Conservation (phyloP, 257 asterid genomes). For the Solanum sejunctum region DNA sequence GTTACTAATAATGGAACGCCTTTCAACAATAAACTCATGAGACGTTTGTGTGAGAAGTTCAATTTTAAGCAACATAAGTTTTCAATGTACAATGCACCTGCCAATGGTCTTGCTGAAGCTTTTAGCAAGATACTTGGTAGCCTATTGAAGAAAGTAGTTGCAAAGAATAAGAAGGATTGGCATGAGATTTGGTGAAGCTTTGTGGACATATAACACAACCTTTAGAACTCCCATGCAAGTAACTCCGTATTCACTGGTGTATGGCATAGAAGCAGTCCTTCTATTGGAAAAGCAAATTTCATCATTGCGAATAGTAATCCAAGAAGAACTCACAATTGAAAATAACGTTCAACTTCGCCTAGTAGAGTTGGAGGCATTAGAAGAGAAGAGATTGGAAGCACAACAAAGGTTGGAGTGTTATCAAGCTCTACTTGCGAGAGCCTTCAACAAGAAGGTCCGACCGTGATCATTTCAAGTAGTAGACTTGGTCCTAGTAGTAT, state of each 20-base stretch:
- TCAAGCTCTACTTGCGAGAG: not conserved
- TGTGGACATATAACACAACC: not conserved
- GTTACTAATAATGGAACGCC: no score
- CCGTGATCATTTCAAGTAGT: no score
- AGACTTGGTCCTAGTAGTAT: no score
- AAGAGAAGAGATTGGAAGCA: not conserved
- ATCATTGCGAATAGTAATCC: not conserved
- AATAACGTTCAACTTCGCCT: not conserved
- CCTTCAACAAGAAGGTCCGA: no score
- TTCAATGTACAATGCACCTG: not conserved
- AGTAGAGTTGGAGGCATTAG: not conserved
- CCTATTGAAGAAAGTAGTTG: not conserved
- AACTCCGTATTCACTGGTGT: not conserved
- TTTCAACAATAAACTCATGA: no score
- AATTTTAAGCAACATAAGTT: no score
- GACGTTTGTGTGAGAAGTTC: no score
- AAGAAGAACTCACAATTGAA: not conserved
- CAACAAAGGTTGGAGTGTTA: not conserved
- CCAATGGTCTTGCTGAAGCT: not conserved
- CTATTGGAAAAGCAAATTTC: not conserved
- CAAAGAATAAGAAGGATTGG: not conserved
- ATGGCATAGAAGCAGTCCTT: not conserved
- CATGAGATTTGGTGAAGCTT: not conserved
- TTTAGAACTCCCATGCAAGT: not conserved
- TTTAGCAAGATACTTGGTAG: not conserved